Conservation (phyloP, 2,329 filamentous ascomycete species). For the Scleromitrula shiraiana region DNA sequence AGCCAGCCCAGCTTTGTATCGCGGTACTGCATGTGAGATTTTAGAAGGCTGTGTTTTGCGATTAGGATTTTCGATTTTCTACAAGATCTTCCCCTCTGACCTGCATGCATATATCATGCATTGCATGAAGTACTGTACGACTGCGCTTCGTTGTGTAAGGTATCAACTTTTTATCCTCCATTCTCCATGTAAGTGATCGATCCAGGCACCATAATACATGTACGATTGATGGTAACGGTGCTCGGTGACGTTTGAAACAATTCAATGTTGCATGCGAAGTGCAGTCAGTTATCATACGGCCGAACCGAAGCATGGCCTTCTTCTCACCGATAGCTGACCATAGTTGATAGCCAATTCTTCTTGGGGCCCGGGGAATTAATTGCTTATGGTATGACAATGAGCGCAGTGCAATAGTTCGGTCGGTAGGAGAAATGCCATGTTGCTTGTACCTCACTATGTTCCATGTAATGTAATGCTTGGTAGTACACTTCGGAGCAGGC, state of each 20-base stretch:
- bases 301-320: slow-evolving; percentile 1
- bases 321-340: slow-evolving; percentile 7
- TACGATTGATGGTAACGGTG: too few relatives aligned
- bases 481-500: neutral
- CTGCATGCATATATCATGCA: neutral
- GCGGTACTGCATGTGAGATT: neutral
- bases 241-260: too few relatives aligned
- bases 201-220: too few relatives aligned
- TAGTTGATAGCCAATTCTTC: too few relatives aligned
- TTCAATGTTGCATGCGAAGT: slow-evolving; percentile 4
- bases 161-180: too few relatives aligned
- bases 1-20: neutral
- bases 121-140: neutral
- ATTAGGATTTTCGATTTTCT: neutral
- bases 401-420: too few relatives aligned
- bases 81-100: too few relatives aligned
- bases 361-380: too few relatives aligned
- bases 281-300: slow-evolving; percentile 1
- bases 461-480: neutral
- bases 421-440: too few relatives aligned
- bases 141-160: slow-evolving; percentile 3
- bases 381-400: slow-evolving; percentile 3
- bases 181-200: too few relatives aligned
- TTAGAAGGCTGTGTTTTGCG: neutral
- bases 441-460: neutral